These are phyloP conservation scores for Saccharomyces uvarum DNA, from an alignment of 1,139 yeast genomes.

Conservation along the genomic window DNA sequence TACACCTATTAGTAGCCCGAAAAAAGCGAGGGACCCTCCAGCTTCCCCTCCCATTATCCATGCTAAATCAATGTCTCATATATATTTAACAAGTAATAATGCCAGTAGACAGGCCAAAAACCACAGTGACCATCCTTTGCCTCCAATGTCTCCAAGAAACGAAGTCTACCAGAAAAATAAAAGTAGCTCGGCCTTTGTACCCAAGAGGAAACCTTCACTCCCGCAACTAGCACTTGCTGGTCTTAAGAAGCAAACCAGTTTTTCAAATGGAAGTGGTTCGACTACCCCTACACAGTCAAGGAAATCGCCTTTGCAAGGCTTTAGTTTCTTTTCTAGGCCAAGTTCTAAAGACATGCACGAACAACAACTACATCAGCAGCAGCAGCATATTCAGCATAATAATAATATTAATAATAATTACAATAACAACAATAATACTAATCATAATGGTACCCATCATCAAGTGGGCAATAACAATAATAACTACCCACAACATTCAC, in stretches of 20 bases:
- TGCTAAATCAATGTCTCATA: slow-evolving; percentile 3
- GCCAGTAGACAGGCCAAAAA: background rate
- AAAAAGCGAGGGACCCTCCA: slow-evolving; percentile 6
- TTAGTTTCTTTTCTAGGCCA: slow-evolving; percentile 28
- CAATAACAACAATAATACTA: slow-evolving; percentile 10
- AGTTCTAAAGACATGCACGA: slow-evolving; percentile 21
- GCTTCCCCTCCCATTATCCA: slow-evolving; percentile 4
- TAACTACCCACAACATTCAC: slow-evolving; percentile 6
- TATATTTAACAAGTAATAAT: background rate
- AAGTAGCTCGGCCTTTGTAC: slow-evolving; percentile 10
- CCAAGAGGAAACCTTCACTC: slow-evolving; percentile 25
- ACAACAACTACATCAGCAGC: slow-evolving; percentile 10
- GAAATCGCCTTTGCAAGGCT: slow-evolving; percentile 30
- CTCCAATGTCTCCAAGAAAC: slow-evolving; percentile 1
- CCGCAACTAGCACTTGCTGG: slow-evolving; percentile 26
- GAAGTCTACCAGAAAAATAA: slow-evolving; percentile 10
- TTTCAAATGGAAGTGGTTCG: slow-evolving; percentile 13
- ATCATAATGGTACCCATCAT: slow-evolving; percentile 4
- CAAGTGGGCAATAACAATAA: background rate
- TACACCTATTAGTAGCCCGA: slow-evolving; percentile 24
- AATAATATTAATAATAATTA: slow-evolving; percentile 8
- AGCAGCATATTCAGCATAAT: slow-evolving; percentile 13
- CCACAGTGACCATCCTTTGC: background rate
- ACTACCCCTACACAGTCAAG: slow-evolving; percentile 16
- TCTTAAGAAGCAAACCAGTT: slow-evolving; percentile 24